A percentile compares a stretch with the other conserved stretches of the same genome.
Evolutionary conservation across 2,329 filamentous ascomycete genomes (phyloP).

Genomic region (Ceratocystiopsis minuta): DNA sequence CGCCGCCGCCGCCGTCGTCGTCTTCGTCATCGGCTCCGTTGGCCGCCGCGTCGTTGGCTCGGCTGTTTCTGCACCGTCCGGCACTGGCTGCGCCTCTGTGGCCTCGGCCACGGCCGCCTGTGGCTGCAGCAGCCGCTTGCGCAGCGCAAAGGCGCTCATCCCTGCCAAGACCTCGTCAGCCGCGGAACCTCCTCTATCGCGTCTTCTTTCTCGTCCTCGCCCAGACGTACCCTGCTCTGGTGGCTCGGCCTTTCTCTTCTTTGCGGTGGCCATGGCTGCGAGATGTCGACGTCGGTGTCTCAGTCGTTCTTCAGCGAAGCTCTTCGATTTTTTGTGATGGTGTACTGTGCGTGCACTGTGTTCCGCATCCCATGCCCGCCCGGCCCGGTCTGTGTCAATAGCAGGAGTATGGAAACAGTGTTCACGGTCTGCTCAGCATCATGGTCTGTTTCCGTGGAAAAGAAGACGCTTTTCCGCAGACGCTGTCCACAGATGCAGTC

Average conservation of each 20-base stretch:
- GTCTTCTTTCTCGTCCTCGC: background rate
- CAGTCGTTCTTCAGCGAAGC: no score
- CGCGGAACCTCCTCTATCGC: background rate
- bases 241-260: slow-evolving; percentile 21
- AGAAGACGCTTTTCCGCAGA: no score
- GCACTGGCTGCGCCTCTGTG: background rate
- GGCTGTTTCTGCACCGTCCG: background rate
- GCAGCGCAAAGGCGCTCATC: slow-evolving; percentile 27
- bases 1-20: background rate
- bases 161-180: slow-evolving; percentile 9
- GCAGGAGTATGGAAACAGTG: no score
- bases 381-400: no score
- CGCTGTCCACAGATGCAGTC: no score
- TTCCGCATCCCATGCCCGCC: no score
- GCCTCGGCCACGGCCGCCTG: slow-evolving; percentile 1
- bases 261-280: slow-evolving; percentile 1
- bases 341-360: no score
- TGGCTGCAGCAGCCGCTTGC: slow-evolving; percentile 19
- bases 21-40: background rate
- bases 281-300: no score
- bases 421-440: no score
- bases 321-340: no score
- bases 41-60: no score
- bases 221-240: slow-evolving; percentile 17
- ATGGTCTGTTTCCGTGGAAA: no score